phyloP scores from a whole-genome alignment of 768 basidiomycete genomes.

The Hemileccinum impolitum region DNA sequence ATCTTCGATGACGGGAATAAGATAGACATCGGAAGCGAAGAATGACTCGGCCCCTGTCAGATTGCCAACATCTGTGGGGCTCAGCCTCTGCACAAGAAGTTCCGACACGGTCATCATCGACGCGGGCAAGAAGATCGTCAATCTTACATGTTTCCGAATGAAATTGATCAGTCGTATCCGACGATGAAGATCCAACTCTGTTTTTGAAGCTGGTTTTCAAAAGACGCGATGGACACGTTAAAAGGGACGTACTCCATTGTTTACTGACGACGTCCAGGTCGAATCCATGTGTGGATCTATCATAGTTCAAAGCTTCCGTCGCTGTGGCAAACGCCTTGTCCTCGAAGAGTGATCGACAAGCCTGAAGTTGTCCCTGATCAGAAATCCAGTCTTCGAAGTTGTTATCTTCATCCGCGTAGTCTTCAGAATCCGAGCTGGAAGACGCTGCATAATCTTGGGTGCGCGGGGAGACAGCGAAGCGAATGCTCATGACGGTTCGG shows the following conservation, averaged over 20 bases:
- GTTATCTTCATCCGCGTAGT: slow-evolving; percentile 45
- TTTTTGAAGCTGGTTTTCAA: neutral
- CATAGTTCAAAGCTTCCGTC: slow-evolving; percentile 57
- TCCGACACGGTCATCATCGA: slow-evolving; percentile 1
- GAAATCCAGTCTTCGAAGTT: slow-evolving; percentile 81
- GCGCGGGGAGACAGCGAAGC: slow-evolving; percentile 17
- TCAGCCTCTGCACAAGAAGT: slow-evolving; percentile 49
- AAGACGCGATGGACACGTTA: neutral
- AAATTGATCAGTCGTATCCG: slow-evolving; percentile 83
- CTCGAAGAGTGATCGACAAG: slow-evolving; percentile 76
- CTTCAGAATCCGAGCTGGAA: slow-evolving; percentile 25
- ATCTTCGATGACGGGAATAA: slow-evolving; percentile 78
- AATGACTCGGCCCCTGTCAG: slow-evolving; percentile 59
- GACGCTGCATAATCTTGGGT: slow-evolving; percentile 8
- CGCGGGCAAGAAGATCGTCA: neutral
- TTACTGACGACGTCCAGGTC: slow-evolving; percentile 52
- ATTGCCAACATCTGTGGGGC: slow-evolving; percentile 40
- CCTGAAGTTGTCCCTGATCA: slow-evolving; percentile 51
- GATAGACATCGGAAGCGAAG: slow-evolving; percentile 72
- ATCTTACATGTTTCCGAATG: slow-evolving; percentile 68
- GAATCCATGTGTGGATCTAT: slow-evolving; percentile 58
- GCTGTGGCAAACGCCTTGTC: slow-evolving; percentile 57
- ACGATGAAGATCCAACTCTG: slow-evolving; percentile 76
- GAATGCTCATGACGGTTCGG: slow-evolving; percentile 27
- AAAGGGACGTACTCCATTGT: slow-evolving; percentile 49